Evolutionary conservation across 257 asterid genomes (phyloP).

Genomic region (Gentiana straminea): DNA sequence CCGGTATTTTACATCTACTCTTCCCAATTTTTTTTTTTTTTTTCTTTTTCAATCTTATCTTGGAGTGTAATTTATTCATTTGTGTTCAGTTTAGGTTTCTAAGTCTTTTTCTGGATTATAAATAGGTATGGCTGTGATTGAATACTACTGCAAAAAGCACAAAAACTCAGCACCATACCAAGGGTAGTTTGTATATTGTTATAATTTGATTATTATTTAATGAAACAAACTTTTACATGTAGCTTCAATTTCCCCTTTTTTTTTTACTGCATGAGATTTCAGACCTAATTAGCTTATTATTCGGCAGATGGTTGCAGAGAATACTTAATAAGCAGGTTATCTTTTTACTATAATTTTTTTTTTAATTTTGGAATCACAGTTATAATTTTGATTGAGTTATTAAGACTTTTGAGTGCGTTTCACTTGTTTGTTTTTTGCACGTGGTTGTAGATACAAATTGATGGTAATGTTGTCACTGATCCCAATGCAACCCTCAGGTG

Average conservation of each 20-base stretch:
- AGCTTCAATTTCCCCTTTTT: too few relatives aligned
- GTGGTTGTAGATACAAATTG: constrained; percentile 50
- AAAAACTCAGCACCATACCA: constrained; percentile 67
- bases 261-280: neutral
- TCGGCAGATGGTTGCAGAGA: constrained; percentile 94
- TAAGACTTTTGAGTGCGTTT: constrained; percentile 1
- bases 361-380: too few relatives aligned
- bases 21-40: neutral
- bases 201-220: neutral
- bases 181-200: constrained; percentile 35
- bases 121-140: constrained; percentile 54
- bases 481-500: constrained; percentile 64
- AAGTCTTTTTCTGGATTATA: neutral
- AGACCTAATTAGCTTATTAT: constrained; percentile 6
- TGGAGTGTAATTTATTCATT: neutral
- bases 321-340: constrained; percentile 45
- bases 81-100: neutral
- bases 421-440: neutral
- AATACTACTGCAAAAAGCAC: constrained; percentile 62
- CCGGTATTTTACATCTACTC: constrained; percentile 31
- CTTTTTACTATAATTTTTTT: neutral
- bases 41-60: neutral
- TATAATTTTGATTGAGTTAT: neutral
- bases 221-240: neutral
- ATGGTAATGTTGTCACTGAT: constrained; percentile 44